Evolutionary conservation across 495 filamentous ascomycete genomes (phyloP).

Genomic region (Trichoderma orchidacearum): DNA sequence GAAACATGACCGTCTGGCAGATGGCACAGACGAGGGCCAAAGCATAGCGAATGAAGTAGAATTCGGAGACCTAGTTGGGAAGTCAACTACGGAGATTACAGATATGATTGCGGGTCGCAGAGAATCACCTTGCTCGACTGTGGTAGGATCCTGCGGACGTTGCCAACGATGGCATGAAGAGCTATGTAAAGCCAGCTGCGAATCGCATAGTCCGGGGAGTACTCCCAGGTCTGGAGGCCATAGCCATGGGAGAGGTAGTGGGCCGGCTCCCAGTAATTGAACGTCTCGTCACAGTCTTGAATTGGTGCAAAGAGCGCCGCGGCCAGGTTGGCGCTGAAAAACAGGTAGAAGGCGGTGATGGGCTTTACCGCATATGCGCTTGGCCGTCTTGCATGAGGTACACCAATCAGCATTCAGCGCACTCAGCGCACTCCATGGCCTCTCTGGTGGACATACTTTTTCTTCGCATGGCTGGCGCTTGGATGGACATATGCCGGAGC

Average conservation of each 20-base stretch:
- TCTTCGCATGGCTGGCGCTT: slow-evolving; percentile 28
- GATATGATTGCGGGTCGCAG: too few relatives aligned
- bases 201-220: slow-evolving; percentile 89
- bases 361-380: slow-evolving; percentile 54
- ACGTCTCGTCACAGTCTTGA: slow-evolving; percentile 97
- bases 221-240: slow-evolving; percentile 97
- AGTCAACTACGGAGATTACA: too few relatives aligned
- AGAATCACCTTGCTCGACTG: slow-evolving; percentile 34
- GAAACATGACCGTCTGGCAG: slow-evolving; percentile 70
- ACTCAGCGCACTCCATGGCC: background rate
- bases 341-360: slow-evolving; percentile 64
- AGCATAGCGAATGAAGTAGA: slow-evolving; percentile 69
- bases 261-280: slow-evolving; percentile 98
- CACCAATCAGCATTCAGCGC: background rate
- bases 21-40: slow-evolving; percentile 66
- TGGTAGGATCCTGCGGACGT: slow-evolving; percentile 47
- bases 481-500: slow-evolving; percentile 23
- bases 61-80: slow-evolving; percentile 47
- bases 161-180: slow-evolving; percentile 65
- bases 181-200: slow-evolving; percentile 89
- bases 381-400: slow-evolving; percentile 23
- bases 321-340: slow-evolving; percentile 54
- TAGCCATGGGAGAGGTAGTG: slow-evolving; percentile 91
- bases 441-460: slow-evolving; percentile 17
- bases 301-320: slow-evolving; percentile 83